Evolutionary conservation across 305 asterid species (phyloP).

Genomic region (Fraxinus angustifolia): DNA sequence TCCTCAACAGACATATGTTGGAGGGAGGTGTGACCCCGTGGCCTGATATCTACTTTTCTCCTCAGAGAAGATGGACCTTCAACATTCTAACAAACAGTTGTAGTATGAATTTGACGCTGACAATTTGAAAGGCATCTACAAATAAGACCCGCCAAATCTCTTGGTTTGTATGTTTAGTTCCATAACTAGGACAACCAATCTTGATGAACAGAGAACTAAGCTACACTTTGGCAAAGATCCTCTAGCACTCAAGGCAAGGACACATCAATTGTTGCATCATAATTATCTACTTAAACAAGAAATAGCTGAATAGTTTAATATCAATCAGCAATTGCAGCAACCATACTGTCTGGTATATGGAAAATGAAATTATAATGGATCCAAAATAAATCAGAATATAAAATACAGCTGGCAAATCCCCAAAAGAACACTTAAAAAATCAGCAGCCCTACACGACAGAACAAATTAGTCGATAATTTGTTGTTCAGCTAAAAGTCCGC

Average conservation of each 20-base stretch:
- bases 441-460: not conserved
- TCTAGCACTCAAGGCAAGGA: not conserved
- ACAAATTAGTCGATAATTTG: not conserved
- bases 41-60: conserved; percentile 2
- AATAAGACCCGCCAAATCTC: not conserved
- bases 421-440: not conserved
- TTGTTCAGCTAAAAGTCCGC: not conserved
- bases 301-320: not conserved
- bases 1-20: not conserved
- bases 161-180: not conserved
- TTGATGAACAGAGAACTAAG: not conserved
- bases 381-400: not conserved
- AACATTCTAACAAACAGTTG: not conserved
- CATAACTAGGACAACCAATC: not conserved
- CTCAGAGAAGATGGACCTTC: not conserved
- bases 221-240: not conserved
- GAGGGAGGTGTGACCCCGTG: not conserved
- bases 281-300: not conserved
- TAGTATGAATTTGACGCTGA: not conserved
- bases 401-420: not conserved
- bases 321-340: not conserved
- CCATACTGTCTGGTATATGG: not conserved
- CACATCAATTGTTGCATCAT: not conserved
- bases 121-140: not conserved
- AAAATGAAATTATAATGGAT: not conserved